Evolutionary conservation across 2,329 filamentous ascomycete genomes (phyloP).

Genomic region (Pleomassaria siparia): DNA sequence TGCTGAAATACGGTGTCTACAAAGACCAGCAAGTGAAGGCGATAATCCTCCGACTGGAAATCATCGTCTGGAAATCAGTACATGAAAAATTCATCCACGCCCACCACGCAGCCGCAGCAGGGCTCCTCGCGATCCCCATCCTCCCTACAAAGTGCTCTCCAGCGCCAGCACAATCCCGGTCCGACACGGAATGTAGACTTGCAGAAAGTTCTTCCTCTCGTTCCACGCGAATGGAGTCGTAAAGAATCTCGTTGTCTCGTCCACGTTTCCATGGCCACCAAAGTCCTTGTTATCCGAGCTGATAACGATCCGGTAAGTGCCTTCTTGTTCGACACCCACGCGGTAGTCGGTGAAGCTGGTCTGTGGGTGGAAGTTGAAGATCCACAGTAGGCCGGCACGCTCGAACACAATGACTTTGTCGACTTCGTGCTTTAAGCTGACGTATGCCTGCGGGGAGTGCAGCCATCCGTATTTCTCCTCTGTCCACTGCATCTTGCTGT

Average conservation of each 20-base stretch:
- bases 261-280: conserved; percentile 77
- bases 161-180: conserved; percentile 66
- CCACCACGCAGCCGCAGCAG: background rate
- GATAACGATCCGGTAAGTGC: conserved; percentile 84
- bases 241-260: conserved; percentile 83
- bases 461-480: conserved; percentile 94
- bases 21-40: conserved; percentile 3
- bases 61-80: conserved; percentile 1
- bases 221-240: conserved; percentile 93
- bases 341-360: conserved; percentile 90
- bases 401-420: conserved; percentile 98
- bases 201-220: conserved; percentile 81
- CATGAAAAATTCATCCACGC: background rate
- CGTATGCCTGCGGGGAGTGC: conserved; percentile 79
- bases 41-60: no score
- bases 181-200: conserved; percentile 84
- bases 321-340: conserved; percentile 79
- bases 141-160: conserved; percentile 27
- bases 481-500: conserved; percentile 83
- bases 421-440: conserved; percentile 87
- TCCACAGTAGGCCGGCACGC: conserved; percentile 82
- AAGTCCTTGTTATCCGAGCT: conserved; percentile 77
- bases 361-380: conserved; percentile 93
- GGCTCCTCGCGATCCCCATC: background rate
- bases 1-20: background rate